Base-by-base conservation (phyloP, 148 eudicot genomes). In the Polygonum maritimum region DNA sequence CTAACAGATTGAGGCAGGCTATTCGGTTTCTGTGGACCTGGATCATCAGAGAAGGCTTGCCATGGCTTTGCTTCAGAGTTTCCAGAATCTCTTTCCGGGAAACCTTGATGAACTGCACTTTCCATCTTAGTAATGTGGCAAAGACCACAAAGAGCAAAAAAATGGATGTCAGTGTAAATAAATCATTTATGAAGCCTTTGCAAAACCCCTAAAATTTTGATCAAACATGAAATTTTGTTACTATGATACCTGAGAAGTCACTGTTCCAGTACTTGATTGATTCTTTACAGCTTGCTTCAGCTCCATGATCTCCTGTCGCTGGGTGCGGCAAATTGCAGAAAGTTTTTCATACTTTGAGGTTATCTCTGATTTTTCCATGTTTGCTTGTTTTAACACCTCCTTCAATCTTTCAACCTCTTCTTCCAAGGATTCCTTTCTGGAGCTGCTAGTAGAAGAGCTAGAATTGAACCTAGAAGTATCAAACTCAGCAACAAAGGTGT, bases 241-340 rank as follows among this genome's bases (percentile, higher is more conserved):
- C 15, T 36, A 69, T 7, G 38, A 49, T 92, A 90, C 99, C 92
- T 78, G 90, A 74, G 86, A 78, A 67, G 77, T 77, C 73, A 80
- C 71, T 67, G 83, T 67, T 80, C 77, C 84, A n/a, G 86, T 79
- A 31, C 87, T 73, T n/a, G 76, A 60, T 63, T 84, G 75, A 63
- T 72, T 78, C 78, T 79, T 84, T 3, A 82, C 45, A 73, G 81
- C 79, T 79, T 88, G 91, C 84, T 92, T 96, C 67, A 96, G 91
- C 79, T 96, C 99, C 81, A 88, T 96, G 79, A 96, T 83, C 88
- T 96, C 98, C 75, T 91, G 98, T 33, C 98, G 83, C 85, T 96
- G 99, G 77, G 95, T 87, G 52, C 93, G 86, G 76, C 97, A 92
- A 71, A 96, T 92, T 69, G 93, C 88, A 55, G 97, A 74, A 76